Evolutionary conservation across 2,329 filamentous ascomycete species (phyloP).

Genomic region (Apiospora rasikravindrae): DNA sequence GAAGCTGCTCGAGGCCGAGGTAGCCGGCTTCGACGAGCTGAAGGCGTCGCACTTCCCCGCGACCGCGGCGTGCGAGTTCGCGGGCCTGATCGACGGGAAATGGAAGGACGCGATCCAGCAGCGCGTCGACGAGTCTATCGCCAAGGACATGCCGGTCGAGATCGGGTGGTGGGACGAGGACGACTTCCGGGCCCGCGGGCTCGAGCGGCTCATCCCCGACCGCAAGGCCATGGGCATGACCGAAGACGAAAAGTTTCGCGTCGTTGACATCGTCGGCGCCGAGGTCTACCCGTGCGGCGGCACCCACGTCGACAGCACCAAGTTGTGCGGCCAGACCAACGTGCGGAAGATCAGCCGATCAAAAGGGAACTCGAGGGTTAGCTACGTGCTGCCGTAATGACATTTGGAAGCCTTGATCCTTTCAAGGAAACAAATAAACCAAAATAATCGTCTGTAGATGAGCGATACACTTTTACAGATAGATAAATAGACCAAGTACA

Average conservation of each 20-base stretch:
- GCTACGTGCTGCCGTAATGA: conserved; percentile 40
- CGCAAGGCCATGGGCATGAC: conserved; percentile 42
- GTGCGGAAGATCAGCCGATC: conserved; percentile 71
- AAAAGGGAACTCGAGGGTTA: conserved; percentile 68
- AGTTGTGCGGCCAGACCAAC: conserved; percentile 62
- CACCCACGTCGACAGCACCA: conserved; percentile 70
- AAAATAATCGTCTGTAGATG: not conserved
- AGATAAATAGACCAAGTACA: not conserved
- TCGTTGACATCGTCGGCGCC: conserved; percentile 71
- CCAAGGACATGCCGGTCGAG: conserved; percentile 60
- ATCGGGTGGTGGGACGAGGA: conserved; percentile 72
- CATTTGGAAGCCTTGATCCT: too few relatives aligned
- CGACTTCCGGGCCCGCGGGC: conserved; percentile 59
- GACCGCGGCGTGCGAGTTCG: conserved; percentile 70
- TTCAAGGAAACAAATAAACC: not conserved
- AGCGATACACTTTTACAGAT: not conserved
- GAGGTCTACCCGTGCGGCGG: conserved; percentile 78
- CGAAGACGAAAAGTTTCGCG: conserved; percentile 62
- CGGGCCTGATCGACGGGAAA: conserved; percentile 67
- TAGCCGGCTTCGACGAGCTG: conserved; percentile 64
- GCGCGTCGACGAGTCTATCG: conserved; percentile 63
- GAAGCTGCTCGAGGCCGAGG: conserved; percentile 55
- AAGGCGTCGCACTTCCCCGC: conserved; percentile 77
- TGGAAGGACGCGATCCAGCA: conserved; percentile 67
- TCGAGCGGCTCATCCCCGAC: conserved; percentile 62